Base-by-base conservation (phyloP, 352 stramenopile species). In the Blastocystis sp. region DNA sequence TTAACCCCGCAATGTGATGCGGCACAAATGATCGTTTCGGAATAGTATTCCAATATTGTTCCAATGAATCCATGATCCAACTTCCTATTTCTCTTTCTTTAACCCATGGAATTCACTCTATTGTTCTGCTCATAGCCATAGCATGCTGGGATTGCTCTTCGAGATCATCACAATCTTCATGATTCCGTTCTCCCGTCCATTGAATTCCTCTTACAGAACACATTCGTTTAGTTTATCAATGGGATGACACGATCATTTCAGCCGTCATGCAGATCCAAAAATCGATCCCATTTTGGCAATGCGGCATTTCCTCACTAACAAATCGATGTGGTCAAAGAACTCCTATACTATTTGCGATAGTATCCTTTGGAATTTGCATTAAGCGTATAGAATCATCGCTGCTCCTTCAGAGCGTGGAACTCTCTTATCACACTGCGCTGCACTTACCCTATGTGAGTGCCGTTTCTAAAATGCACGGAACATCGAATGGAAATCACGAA, bases 281-380 rank as follows among this genome's bases (percentile, higher is more conserved):
- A 81, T 64, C 3, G 3, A 21, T 21, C 24, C 6, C 14, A 11
- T 79, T 79, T 79, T 61, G 24, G 24, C 10, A 63, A 10, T 24
- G 2, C 10, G 9, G 3, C 28, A 34, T 57, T 64, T 81, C 48
- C 21, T n/a, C 21, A 38, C 69, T 62, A 28, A 57, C 61, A 38
- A 28, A 34, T 40, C 28, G 62, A 81, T 81, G 71, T 81, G 71
- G 71, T 64, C 42, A 21, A 63, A 19, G 28, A 57, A 48, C 28
- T 64, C 71, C 28, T 81, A 81, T 81, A 81, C 71, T 64, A 38
- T 81, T 81, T 81, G 71, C 60, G 71, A 81, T 63, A 65, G 71
- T 81, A 81, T 19, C 9, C 4, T 6, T 1, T 40, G 28, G 3
- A 24, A n/a, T 40, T 40, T 19, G 28, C 10, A 60, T 64, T 19